Conservation (phyloP, 2,329 filamentous ascomycete genomes). For the Ascochyta rabiei region DNA sequence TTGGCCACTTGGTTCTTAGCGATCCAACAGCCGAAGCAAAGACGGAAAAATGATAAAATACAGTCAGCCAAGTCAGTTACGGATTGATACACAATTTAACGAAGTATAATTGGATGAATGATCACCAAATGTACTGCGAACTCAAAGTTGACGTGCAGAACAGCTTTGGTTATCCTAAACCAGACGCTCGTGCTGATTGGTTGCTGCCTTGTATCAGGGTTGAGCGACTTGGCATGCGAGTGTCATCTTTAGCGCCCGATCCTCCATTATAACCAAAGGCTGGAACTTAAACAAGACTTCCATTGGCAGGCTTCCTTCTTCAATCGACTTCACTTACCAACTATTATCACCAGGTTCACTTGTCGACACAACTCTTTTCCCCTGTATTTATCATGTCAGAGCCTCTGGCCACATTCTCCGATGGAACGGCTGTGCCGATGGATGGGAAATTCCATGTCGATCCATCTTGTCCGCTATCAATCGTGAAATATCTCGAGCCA, state of each 20-base stretch:
- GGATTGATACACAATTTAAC: background rate
- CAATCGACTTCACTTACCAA: background rate
- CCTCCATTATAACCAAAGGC: background rate
- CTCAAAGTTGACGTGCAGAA: background rate
- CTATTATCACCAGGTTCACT: background rate
- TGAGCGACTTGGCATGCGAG: background rate
- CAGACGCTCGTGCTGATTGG: background rate
- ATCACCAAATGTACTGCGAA: background rate
- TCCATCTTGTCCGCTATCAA: slow-evolving; percentile 13
- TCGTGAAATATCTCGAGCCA: slow-evolving; percentile 19
- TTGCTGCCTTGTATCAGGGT: background rate
- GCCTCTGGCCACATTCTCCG: slow-evolving; percentile 15
- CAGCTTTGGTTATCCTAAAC: background rate
- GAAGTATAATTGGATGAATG: background rate
- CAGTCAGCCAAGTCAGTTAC: background rate
- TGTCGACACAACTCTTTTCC: background rate
- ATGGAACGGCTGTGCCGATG: slow-evolving; percentile 12
- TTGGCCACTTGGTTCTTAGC: too few species aligned
- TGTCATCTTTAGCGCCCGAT: background rate
- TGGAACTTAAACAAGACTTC: background rate
- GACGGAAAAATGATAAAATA: background rate
- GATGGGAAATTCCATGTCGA: slow-evolving; percentile 28
- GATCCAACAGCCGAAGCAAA: background rate
- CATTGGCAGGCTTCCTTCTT: background rate
- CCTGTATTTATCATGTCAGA: slow-evolving; percentile 8